Evolutionary conservation across 1,139 yeast genomes (phyloP), one percentile per base, ranked within the genome.

Genomic region (Kodamaea anthophila): DNA sequence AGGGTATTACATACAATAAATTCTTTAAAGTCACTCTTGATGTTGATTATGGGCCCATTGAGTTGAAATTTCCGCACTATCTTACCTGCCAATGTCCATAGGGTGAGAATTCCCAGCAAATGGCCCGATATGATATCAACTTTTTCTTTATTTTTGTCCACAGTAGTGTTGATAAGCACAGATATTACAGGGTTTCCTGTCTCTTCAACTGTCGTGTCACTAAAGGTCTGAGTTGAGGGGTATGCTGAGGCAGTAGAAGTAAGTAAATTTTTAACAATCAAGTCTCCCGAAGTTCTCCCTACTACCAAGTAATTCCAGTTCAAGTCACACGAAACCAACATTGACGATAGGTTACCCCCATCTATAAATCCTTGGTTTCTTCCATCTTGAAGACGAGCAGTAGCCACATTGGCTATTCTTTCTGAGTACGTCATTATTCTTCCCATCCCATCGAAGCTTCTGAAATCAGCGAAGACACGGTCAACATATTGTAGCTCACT

Each of bases 351-450:
- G 30, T 40, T 46, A 2, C 65, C 67, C 1, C 66, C 69, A 0
- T 70, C 71, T 4, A 65, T 55, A 32, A 50, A 63, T 21, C 64
- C 53, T 33, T 61, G 70, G 36, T 50, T 58, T 32, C 51, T 54
- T 1, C 77, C 77, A 44, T 53, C 60, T 24, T 51, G 50, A 28
- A 69, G 48, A 26, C 58, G 55, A 31, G 71, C 62, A 10, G 58
- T 46, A 5, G 63, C 44, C 2, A 70, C 44, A 32, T 63, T 55
- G 2, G 72, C 74, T 12, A 51, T 49, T 10, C 46, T 34, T 20
- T 43, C 38, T 7, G 58, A 54, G 33, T 56, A 62, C 2, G 65
- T 50, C 30, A 67, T 43, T 13, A 70, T 39, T 38, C 53, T 53
- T 34, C 69, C 70, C 32, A 47, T 49, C 4, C 40, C 44, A 34